Conservation (phyloP, 2,329 filamentous ascomycete genomes). For the Penicillium griseofulvum region DNA sequence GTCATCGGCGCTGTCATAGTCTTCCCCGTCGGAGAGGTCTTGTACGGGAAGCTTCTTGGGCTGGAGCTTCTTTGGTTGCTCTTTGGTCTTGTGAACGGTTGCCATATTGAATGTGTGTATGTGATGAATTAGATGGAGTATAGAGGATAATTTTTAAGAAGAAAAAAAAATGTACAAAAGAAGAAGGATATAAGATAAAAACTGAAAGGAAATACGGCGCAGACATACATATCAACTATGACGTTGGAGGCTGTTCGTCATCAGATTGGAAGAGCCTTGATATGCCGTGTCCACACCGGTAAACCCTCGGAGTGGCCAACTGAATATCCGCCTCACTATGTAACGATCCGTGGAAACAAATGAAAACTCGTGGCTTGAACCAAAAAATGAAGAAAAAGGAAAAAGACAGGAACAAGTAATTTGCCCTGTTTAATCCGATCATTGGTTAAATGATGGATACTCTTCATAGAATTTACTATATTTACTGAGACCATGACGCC, state of each 20-base stretch:
- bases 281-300: slow-evolving; percentile 6
- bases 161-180: not conserved
- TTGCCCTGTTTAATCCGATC: not conserved
- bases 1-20: slow-evolving; percentile 33
- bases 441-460: not conserved
- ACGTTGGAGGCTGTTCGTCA: slow-evolving; percentile 26
- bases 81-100: slow-evolving; percentile 29
- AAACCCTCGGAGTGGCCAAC: not conserved
- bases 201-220: slow-evolving; percentile 5
- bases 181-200: slow-evolving; percentile 2
- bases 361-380: slow-evolving; percentile 6
- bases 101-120: slow-evolving; percentile 23
- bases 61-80: slow-evolving; percentile 24
- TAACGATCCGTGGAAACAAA: slow-evolving; percentile 18
- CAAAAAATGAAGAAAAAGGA: not conserved
- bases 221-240: slow-evolving; percentile 18
- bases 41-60: slow-evolving; percentile 25
- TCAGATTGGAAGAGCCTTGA: not conserved
- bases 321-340: not conserved
- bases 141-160: not conserved
- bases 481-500: slow-evolving; percentile 8
- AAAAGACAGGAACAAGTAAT: not conserved
- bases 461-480: not conserved
- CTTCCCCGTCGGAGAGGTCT: slow-evolving; percentile 27
- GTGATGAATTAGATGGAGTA: not conserved